These are phyloP conservation scores for Penicillium sp. DNA, from an alignment of 2,329 filamentous ascomycete genomes.

Conservation along the genomic window DNA sequence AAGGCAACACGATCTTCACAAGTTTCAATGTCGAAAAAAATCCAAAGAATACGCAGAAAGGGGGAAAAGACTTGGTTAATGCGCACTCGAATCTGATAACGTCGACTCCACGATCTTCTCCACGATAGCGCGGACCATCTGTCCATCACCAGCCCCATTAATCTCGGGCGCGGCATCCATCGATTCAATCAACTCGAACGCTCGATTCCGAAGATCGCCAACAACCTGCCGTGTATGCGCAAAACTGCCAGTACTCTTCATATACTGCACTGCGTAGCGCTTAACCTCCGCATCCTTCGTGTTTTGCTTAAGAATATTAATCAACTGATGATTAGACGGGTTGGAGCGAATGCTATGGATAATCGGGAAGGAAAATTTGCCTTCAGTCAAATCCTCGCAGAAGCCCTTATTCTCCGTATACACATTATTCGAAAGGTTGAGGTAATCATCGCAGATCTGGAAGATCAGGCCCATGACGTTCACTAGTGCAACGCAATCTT, in stretches of 20 bases:
- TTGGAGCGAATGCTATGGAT: conserved; percentile 84
- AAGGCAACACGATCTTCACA: not conserved
- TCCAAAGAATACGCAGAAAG: not conserved
- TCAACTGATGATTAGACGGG: conserved; percentile 61
- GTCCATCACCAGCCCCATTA: conserved; percentile 55
- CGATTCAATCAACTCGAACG: conserved; percentile 61
- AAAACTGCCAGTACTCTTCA: conserved; percentile 88
- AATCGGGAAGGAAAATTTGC: conserved; percentile 94
- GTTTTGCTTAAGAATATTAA: conserved; percentile 91
- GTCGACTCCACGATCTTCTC: conserved; percentile 60
- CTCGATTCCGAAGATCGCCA: conserved; percentile 61
- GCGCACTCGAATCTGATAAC: conserved; percentile 25
- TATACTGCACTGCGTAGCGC: conserved; percentile 83
- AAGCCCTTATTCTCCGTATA: conserved; percentile 90
- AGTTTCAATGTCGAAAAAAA: not conserved
- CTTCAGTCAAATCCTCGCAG: conserved; percentile 93
- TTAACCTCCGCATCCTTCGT: conserved; percentile 85
- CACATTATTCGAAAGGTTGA: conserved; percentile 70
- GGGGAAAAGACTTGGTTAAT: not conserved
- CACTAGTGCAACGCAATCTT: conserved; percentile 62
- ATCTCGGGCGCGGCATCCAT: conserved; percentile 53
- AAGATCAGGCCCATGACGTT: conserved; percentile 53
- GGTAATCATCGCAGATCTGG: conserved; percentile 69
- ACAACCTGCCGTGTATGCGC: conserved; percentile 75
- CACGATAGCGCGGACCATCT: conserved; percentile 64